These are phyloP conservation scores for Aaosphaeria pasadenensis DNA, from an alignment of 2,329 filamentous ascomycete species.

Conservation along the genomic window DNA sequence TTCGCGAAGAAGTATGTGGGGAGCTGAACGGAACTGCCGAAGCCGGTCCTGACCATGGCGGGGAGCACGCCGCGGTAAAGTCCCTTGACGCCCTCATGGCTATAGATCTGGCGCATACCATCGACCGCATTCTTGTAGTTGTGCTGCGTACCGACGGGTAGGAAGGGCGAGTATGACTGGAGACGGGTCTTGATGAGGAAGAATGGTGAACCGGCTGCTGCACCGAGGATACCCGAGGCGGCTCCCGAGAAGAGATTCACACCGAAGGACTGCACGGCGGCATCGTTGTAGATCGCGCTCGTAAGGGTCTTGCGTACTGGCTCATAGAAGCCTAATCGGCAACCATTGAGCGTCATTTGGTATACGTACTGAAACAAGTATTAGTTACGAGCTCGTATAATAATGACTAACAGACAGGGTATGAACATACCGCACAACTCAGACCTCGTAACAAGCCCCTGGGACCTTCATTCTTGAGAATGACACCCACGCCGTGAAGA, in stretches of 20 bases:
- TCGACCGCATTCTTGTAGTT: constrained; percentile 82
- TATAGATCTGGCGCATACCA: constrained; percentile 77
- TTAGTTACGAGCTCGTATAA: not conserved
- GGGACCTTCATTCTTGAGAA: constrained; percentile 85
- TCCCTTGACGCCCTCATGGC: constrained; percentile 71
- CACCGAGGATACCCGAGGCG: constrained; percentile 82
- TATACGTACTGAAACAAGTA: constrained; percentile 68
- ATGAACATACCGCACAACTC: constrained; percentile 65
- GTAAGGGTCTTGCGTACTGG: constrained; percentile 76
- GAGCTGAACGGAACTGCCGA: constrained; percentile 91
- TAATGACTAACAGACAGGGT: not conserved
- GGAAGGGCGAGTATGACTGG: constrained; percentile 88
- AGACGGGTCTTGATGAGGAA: constrained; percentile 97
- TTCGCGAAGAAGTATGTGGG: constrained; percentile 99
- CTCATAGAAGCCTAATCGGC: constrained; percentile 95
- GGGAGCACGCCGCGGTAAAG: constrained; percentile 88
- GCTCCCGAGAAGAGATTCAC: constrained; percentile 95
- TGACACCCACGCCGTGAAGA: constrained; percentile 85
- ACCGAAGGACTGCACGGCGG: constrained; percentile 74
- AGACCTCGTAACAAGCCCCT: constrained; percentile 84
- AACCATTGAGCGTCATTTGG: constrained; percentile 94
- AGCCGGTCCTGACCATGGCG: constrained; percentile 93
- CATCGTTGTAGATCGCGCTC: constrained; percentile 66
- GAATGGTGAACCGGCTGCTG: constrained; percentile 90
- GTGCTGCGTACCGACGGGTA: constrained; percentile 96